A percentile compares a stretch with the other conserved stretches of the same genome.
Evolutionary conservation across 2,329 filamentous ascomycete species (phyloP).

Genomic region (Aspergillus fumigatus): DNA sequence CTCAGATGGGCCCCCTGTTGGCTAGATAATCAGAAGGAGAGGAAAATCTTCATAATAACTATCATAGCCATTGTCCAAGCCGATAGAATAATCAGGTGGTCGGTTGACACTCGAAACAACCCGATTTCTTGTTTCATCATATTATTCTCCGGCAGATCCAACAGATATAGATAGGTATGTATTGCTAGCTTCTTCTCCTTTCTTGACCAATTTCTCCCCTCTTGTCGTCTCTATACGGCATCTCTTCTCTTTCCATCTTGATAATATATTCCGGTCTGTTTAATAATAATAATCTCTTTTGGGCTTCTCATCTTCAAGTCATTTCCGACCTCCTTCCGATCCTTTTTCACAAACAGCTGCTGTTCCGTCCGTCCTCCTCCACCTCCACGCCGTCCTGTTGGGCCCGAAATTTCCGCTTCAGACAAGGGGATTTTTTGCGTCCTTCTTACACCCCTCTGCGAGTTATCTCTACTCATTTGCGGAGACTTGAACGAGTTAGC

Average conservation of each 20-base stretch:
- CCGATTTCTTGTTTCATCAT: not conserved
- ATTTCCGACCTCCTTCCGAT: not conserved
- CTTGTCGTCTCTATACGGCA: conserved; percentile 8
- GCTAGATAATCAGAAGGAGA: not conserved
- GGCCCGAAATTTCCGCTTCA: not conserved
- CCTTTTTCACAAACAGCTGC: conserved; percentile 1
- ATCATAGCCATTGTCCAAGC: not conserved
- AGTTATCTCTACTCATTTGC: not conserved
- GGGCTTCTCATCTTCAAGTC: not conserved
- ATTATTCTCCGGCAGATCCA: not conserved
- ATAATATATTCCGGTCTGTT: conserved; percentile 1
- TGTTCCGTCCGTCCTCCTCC: not conserved
- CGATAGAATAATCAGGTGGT: not conserved
- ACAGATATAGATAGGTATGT: not conserved
- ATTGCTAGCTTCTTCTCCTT: conserved; percentile 6
- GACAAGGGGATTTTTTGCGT: not conserved
- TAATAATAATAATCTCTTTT: not conserved
- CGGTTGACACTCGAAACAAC: no score
- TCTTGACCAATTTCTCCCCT: not conserved
- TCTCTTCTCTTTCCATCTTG: conserved; percentile 14
- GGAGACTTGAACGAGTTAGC: not conserved
- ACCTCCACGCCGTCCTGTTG: not conserved
- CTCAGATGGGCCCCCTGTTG: not conserved
- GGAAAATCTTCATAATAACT: not conserved
- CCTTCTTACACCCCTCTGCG: not conserved